Conservation (phyloP, 805 yeast genomes). For the Saturnispora zaruensis region DNA sequence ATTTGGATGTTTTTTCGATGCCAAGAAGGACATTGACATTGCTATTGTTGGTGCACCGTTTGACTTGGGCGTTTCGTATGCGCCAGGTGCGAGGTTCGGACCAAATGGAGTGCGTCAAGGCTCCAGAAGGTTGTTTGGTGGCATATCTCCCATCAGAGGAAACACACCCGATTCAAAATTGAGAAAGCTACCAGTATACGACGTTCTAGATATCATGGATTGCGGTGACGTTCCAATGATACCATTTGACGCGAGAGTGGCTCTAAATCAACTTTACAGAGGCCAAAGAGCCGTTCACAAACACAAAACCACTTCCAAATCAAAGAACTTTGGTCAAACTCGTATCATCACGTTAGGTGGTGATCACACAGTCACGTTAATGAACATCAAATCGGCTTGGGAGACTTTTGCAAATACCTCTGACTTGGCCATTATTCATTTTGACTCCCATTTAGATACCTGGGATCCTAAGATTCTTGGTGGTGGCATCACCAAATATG, state of each 20-base stretch:
- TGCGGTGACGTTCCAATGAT: conserved; percentile 57
- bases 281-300: conserved; percentile 42
- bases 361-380: conserved; percentile 49
- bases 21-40: conserved; percentile 35
- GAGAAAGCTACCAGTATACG: conserved; percentile 35
- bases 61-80: conserved; percentile 46
- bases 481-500: conserved; percentile 52
- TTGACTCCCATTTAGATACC: conserved; percentile 64
- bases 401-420: conserved; percentile 39
- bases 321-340: conserved; percentile 18
- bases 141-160: conserved; percentile 34
- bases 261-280: conserved; percentile 47
- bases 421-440: conserved; percentile 47
- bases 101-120: conserved; percentile 40
- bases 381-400: conserved; percentile 42
- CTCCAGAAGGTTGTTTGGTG: conserved; percentile 37
- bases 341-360: conserved; percentile 50
- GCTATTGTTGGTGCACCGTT: conserved; percentile 55
- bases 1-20: conserved; percentile 36
- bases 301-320: conserved; percentile 22
- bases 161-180: conserved; percentile 29
- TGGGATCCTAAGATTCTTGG: conserved; percentile 60
- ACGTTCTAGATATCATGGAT: conserved; percentile 36
- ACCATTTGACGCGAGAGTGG: conserved; percentile 51
- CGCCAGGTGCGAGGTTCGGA: conserved; percentile 55